These are phyloP conservation scores for Trichosporon coremiiforme DNA, from an alignment of 1,284 basidiomycete genomes.

Conservation along the genomic window DNA sequence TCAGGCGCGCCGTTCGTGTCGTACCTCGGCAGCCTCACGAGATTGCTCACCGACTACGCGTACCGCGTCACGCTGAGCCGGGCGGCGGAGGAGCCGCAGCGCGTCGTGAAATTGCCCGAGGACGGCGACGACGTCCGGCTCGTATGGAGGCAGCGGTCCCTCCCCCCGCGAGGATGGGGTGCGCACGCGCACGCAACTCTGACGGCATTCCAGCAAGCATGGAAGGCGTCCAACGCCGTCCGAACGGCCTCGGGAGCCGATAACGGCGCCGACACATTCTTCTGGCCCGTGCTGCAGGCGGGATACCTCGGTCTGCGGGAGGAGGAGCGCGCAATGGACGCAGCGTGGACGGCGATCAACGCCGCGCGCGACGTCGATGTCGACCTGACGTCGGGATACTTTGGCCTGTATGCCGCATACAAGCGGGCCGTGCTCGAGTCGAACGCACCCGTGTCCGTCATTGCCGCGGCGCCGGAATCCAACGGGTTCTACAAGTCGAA, in stretches of 20 bases:
- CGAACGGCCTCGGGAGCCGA: conserved; percentile 43
- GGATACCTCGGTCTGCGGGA: conserved; percentile 80
- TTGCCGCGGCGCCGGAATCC: conserved; percentile 73
- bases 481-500: conserved; percentile 92
- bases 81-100: conserved; percentile 16
- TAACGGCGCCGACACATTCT: conserved; percentile 59
- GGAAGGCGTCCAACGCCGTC: conserved; percentile 47
- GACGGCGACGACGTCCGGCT: background rate
- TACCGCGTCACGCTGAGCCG: conserved; percentile 57
- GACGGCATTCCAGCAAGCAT: conserved; percentile 54
- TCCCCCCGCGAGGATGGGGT: conserved; percentile 46
- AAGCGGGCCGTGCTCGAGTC: conserved; percentile 69
- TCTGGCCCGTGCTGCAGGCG: conserved; percentile 81
- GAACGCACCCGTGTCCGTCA: conserved; percentile 66
- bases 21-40: conserved; percentile 81
- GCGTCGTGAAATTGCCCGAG: conserved; percentile 17
- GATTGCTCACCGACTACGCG: conserved; percentile 71
- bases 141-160: conserved; percentile 30
- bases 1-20: conserved; percentile 64
- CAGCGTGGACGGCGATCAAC: conserved; percentile 48
- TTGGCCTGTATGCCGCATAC: conserved; percentile 83
- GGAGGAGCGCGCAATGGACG: conserved; percentile 69
- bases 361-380: conserved; percentile 39
- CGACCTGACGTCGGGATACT: conserved; percentile 91
- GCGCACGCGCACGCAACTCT: conserved; percentile 51